Conservation (phyloP, 805 yeast species). For the Ogataea angusta region DNA sequence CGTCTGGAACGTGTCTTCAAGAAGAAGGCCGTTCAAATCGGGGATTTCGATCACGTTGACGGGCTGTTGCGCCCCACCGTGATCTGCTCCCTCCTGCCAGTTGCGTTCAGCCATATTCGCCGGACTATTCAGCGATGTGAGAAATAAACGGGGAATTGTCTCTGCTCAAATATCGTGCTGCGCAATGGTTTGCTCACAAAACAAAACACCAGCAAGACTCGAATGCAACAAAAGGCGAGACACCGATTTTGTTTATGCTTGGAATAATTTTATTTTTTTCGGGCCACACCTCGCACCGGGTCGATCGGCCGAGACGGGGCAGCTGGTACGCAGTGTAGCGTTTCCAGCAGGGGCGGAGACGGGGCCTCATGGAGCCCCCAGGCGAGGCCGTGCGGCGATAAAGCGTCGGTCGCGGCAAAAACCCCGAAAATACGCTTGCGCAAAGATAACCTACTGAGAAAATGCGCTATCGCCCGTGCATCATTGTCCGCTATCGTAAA, state of each 20-base stretch:
- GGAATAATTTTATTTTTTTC: neutral
- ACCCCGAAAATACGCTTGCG: too few species aligned
- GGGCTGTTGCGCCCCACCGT: conserved; percentile 1
- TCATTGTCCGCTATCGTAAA: neutral
- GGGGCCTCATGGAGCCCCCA: too few species aligned
- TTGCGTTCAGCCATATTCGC: conserved; percentile 7
- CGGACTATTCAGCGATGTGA: neutral
- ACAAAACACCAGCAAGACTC: neutral
- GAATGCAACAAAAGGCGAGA: neutral
- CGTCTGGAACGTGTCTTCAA: conserved; percentile 1
- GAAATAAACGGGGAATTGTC: neutral
- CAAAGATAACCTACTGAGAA: too few species aligned
- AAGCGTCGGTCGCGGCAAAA: too few species aligned
- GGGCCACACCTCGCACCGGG: conserved; percentile 6
- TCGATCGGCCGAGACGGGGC: neutral
- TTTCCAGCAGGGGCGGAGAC: too few species aligned
- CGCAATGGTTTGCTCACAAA: neutral
- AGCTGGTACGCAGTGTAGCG: too few species aligned
- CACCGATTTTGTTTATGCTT: conserved; percentile 5
- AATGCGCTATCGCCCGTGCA: too few species aligned
- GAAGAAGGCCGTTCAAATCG: conserved; percentile 15
- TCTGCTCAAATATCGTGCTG: too few species aligned
- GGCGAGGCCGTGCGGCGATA: too few species aligned
- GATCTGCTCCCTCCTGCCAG: conserved; percentile 6
- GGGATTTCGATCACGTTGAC: conserved; percentile 25